These are phyloP conservation scores for Aspergillus glaucus DNA, from an alignment of 2,329 filamentous ascomycete species.

Conservation along the genomic window DNA sequence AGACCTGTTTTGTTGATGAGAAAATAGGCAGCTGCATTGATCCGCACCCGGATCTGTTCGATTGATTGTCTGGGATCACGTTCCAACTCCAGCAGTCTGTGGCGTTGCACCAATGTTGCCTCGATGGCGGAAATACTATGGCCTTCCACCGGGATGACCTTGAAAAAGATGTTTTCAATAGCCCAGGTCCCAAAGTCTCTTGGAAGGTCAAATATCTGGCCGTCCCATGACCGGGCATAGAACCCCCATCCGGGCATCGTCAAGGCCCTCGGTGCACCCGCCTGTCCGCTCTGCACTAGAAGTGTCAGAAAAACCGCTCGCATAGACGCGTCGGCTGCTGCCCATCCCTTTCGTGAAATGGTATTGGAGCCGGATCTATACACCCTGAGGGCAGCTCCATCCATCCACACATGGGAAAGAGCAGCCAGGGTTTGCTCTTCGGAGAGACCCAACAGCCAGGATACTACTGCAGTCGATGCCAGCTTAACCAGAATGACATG, in stretches of 20 bases:
- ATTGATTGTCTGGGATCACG: not conserved
- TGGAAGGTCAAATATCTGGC: not conserved
- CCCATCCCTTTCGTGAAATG: constrained; percentile 30
- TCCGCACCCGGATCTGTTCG: not conserved
- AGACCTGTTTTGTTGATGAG: not conserved
- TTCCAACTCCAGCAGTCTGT: not conserved
- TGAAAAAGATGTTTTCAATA: constrained; percentile 2
- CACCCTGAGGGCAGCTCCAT: constrained; percentile 23
- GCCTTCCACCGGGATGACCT: constrained; percentile 14
- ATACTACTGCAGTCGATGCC: constrained; percentile 29
- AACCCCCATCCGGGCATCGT: constrained; percentile 13
- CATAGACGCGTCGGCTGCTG: constrained; percentile 31
- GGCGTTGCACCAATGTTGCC: constrained; percentile 8
- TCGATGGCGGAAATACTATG: constrained; percentile 19
- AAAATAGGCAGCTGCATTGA: not conserved
- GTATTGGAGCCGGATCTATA: constrained; percentile 26
- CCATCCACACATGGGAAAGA: constrained; percentile 28
- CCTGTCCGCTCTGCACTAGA: constrained; percentile 16
- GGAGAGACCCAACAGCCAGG: constrained; percentile 23
- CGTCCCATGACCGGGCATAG: not conserved
- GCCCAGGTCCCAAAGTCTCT: not conserved
- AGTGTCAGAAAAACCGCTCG: constrained; percentile 28
- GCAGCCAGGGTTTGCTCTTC: constrained; percentile 21
- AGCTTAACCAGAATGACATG: constrained; percentile 32
- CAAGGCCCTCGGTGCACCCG: constrained; percentile 20